Conservation (phyloP, 805 yeast species). For the Babjeviella inositovora region DNA sequence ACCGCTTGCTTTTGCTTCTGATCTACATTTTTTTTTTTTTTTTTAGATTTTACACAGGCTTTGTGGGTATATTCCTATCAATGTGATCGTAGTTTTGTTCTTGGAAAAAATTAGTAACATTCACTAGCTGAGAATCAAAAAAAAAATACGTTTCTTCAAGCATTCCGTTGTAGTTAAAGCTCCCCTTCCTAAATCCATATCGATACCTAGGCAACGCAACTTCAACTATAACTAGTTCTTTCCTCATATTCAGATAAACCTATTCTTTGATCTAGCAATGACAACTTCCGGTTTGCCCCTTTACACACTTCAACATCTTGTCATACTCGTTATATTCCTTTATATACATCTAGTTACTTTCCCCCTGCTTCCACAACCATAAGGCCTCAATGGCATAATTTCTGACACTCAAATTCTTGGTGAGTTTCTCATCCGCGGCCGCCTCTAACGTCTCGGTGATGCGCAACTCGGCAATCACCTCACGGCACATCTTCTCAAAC, state of each 20-base stretch:
- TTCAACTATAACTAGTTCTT: neutral
- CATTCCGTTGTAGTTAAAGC: no score
- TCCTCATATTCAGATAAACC: neutral
- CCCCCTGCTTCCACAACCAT: constrained; percentile 69
- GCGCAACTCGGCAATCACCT: constrained; percentile 41
- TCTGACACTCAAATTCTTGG: constrained; percentile 56
- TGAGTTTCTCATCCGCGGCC: constrained; percentile 48
- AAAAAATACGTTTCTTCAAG: no score
- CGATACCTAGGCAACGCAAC: no score
- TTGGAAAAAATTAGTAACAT: no score
- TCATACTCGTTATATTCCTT: constrained; percentile 2
- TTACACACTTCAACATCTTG: neutral
- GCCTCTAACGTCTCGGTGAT: constrained; percentile 52
- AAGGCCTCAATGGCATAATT: constrained; percentile 81
- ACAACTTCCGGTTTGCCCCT: constrained; percentile 1
- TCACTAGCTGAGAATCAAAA: no score
- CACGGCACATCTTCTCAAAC: constrained; percentile 54
- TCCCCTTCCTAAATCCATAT: no score
- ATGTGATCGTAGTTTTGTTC: no score
- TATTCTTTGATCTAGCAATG: neutral
- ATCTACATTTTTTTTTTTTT: no score
- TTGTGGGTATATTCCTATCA: no score
- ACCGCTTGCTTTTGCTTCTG: no score
- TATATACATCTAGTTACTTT: constrained; percentile 22
- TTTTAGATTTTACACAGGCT: no score